phyloP scores from a whole-genome alignment of 495 filamentous ascomycete genomes.

The Apodospora peruviana region DNA sequence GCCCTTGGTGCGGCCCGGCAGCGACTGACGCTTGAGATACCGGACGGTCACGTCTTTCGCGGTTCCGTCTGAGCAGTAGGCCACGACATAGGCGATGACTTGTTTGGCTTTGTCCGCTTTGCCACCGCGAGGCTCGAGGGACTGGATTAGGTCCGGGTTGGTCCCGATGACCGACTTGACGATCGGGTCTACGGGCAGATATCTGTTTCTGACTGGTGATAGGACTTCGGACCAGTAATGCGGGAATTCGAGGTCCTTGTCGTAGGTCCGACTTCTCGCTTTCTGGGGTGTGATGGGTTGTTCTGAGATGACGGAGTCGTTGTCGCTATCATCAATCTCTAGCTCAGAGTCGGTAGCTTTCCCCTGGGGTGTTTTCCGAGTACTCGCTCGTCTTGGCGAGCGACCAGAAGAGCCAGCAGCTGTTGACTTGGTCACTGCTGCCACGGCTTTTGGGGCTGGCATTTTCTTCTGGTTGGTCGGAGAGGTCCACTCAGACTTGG shows the following conservation, averaged over 20 bases:
- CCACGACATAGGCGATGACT: slow-evolving; percentile 87
- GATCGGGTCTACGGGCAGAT: slow-evolving; percentile 71
- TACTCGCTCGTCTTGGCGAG: slow-evolving; percentile 43
- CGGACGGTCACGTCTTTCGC: slow-evolving; percentile 94
- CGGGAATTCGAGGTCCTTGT: slow-evolving; percentile 71
- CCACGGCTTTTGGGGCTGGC: not conserved
- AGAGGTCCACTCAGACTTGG: slow-evolving; percentile 8
- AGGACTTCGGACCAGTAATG: slow-evolving; percentile 92
- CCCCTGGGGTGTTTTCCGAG: slow-evolving; percentile 25
- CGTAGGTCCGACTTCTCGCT: slow-evolving; percentile 35
- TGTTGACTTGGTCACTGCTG: slow-evolving; percentile 10
- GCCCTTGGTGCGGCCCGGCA: slow-evolving; percentile 90
- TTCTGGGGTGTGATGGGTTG: slow-evolving; percentile 21
- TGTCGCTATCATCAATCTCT: slow-evolving; percentile 26
- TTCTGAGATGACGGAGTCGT: slow-evolving; percentile 31
- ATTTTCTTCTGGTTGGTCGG: slow-evolving; percentile 21
- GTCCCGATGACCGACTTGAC: slow-evolving; percentile 62
- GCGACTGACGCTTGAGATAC: slow-evolving; percentile 77
- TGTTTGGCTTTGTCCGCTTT: slow-evolving; percentile 83
- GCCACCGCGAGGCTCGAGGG: slow-evolving; percentile 75
- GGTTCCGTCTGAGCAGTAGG: slow-evolving; percentile 75
- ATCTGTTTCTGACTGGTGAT: slow-evolving; percentile 71
- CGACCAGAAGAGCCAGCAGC: slow-evolving; percentile 11
- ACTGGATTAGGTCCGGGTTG: slow-evolving; percentile 62
- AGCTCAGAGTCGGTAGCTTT: slow-evolving; percentile 32